These are phyloP conservation scores for Saccharum officinarum DNA, from an alignment of 176 grass and related monocot genomes.

Conservation along the genomic window DNA sequence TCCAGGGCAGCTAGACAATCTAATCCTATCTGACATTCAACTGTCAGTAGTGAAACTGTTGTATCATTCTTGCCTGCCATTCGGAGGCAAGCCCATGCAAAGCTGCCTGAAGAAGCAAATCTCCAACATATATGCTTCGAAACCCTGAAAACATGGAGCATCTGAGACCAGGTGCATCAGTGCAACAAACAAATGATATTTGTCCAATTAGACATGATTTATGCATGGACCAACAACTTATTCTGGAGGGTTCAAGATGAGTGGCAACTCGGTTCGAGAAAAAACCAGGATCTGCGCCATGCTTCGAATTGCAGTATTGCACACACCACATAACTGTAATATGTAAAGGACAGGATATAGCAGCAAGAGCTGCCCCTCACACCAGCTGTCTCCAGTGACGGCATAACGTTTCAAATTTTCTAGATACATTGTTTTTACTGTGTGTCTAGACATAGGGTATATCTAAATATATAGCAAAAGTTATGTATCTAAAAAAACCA, in stretches of 20 bases:
- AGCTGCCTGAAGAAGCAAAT: constrained; percentile 67
- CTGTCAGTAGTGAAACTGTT: neutral
- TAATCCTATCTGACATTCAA: neutral
- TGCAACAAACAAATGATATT: too few relatives aligned
- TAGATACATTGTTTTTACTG: constrained; percentile 61
- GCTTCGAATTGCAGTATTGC: neutral
- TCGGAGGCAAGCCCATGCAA: constrained; percentile 46
- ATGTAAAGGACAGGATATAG: constrained; percentile 73
- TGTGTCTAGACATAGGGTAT: too few relatives aligned
- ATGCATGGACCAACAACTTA: neutral
- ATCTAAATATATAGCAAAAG: too few relatives aligned
- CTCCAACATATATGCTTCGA: constrained; percentile 71
- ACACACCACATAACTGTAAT: constrained; percentile 50
- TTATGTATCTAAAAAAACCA: too few relatives aligned
- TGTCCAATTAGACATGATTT: neutral
- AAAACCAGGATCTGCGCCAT: neutral
- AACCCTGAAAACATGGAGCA: constrained; percentile 41
- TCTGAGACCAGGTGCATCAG: neutral
- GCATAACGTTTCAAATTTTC: neutral
- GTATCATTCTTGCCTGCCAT: constrained; percentile 63
- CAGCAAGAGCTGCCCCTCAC: constrained; percentile 75
- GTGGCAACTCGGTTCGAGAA: neutral
- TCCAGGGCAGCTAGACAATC: neutral
- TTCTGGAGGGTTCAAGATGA: constrained; percentile 1
- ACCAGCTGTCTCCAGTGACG: constrained; percentile 68